Base-by-base conservation (phyloP, 805 yeast species). In the Zygotorulaspora chibaensis region DNA sequence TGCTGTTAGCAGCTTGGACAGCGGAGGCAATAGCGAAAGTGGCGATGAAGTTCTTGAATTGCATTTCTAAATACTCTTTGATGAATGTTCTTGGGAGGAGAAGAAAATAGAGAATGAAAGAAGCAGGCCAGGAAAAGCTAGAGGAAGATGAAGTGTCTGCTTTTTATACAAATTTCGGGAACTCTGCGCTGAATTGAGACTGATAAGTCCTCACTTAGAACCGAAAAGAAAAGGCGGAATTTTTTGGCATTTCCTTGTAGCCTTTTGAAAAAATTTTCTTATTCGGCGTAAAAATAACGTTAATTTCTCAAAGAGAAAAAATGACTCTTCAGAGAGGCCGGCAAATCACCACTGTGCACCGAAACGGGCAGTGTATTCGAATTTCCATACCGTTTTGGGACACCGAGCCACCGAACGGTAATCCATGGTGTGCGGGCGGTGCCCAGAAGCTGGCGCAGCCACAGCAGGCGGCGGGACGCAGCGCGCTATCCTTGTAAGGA, bases 21-120 rank as follows among this genome's bases (percentile, higher is more conserved):
- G 80, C 83, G 57, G 87, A 73, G 58, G 73, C 79, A 56, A 86
- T 80, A 70, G 87, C 81, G 69, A 83, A 75, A 63, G 86, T 79
- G 69, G 81, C 73, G 69, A 80, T 69, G 66, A 83, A 72, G 69
- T 78, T 69, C 66, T 77, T 75, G 83, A 82, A 80, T 80, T 84
- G 87, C 89, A 84, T 84, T 76, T 48, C 69, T 50, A 43, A 23
- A 39, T 17, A 33, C 20, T 33, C 33, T 29, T 13, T 29, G n/a
- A 13, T 29, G 33, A 5, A 12, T 29, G 33, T 29, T 29, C 33
- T 29, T 12, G 11, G 11, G 29, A 11, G 29, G 29, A 27, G 11
- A 11, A 11, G 29, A 27, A 11, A 27, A 13, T 5, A 29, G 9
- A 29, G 15, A 12, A 12, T 8, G 9, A 29, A 29, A 29, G 15